Percentiles rank a stretch among this genome's conserved stretches.
These are phyloP conservation scores for Drechslerella coelobrocha DNA, from an alignment of 2,329 filamentous ascomycete genomes.

Conservation along the genomic window DNA sequence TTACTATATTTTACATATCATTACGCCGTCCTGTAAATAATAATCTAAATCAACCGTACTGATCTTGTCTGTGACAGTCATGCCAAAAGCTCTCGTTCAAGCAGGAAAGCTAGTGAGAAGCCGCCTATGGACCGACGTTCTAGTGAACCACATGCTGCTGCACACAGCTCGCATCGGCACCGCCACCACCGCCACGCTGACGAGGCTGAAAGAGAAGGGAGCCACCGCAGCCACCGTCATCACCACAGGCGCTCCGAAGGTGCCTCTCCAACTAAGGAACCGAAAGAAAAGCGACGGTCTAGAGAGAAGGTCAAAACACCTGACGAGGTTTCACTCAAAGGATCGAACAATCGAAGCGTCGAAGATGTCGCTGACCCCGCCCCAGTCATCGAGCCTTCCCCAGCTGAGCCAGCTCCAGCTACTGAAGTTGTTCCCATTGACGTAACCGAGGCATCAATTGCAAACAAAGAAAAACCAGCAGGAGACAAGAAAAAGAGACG, in stretches of 20 bases:
- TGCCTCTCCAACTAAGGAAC: conserved; percentile 31
- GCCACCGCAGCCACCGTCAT: conserved; percentile 12
- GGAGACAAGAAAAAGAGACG: conserved; percentile 26
- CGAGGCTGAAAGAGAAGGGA: conserved; percentile 3
- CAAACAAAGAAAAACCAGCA: conserved; percentile 4
- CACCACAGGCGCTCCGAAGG: conserved; percentile 30
- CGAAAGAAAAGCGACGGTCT: conserved; percentile 36
- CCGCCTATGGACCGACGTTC: conserved; percentile 40
- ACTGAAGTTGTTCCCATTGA: neutral
- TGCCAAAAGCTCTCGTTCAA: conserved; percentile 45
- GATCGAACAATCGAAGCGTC: conserved; percentile 10
- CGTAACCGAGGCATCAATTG: conserved; percentile 7
- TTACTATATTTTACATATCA: conserved; percentile 19
- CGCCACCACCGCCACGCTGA: conserved; percentile 35
- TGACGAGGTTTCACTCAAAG: conserved; percentile 20
- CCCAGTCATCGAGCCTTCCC: too few species aligned
- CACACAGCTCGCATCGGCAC: conserved; percentile 44
- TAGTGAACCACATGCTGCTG: conserved; percentile 36
- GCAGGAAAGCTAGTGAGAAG: conserved; percentile 46
- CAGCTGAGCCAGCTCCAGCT: neutral
- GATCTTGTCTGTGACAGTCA: conserved; percentile 39
- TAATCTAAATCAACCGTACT: conserved; percentile 39
- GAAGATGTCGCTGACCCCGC: conserved; percentile 14
- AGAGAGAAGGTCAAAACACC: conserved; percentile 31
- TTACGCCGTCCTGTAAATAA: conserved; percentile 42